Conservation (phyloP, 805 yeast genomes). For the Metschnikowia sp. region DNA sequence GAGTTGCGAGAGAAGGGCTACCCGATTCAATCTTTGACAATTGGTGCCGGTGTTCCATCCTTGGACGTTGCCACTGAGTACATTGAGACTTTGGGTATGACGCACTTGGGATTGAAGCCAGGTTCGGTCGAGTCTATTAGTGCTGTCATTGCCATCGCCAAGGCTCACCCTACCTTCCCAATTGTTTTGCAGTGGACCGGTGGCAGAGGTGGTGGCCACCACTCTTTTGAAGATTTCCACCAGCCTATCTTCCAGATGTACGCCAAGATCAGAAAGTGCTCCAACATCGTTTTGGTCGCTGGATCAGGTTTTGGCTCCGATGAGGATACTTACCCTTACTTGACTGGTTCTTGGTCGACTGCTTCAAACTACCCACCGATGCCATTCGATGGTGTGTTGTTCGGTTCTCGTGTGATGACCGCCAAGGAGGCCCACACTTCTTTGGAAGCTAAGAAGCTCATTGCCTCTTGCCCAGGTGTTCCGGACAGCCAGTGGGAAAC, state of each 20-base stretch:
- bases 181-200: slow-evolving; percentile 99
- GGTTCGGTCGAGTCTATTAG: slow-evolving; percentile 93
- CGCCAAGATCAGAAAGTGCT: slow-evolving; percentile 84
- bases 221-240: slow-evolving; percentile 98
- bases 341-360: slow-evolving; percentile 96
- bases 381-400: slow-evolving; percentile 97
- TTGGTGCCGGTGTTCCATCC: slow-evolving; percentile 99
- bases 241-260: slow-evolving; percentile 96
- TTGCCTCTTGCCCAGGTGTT: slow-evolving; percentile 88
- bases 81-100: slow-evolving; percentile 85
- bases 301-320: slow-evolving; percentile 99
- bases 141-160: slow-evolving; percentile 85
- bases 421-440: slow-evolving; percentile 96
- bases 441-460: slow-evolving; percentile 88
- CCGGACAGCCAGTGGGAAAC: slow-evolving; percentile 87
- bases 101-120: slow-evolving; percentile 95
- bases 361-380: slow-evolving; percentile 88
- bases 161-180: slow-evolving; percentile 94
- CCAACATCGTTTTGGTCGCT: slow-evolving; percentile 86
- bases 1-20: slow-evolving; percentile 85
- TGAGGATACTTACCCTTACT: slow-evolving; percentile 95
- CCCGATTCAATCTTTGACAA: slow-evolving; percentile 93
- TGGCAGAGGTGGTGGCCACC: slow-evolving; percentile 99
- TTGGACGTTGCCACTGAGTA: slow-evolving; percentile 96
- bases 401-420: slow-evolving; percentile 96